Conservation (phyloP, 441 rosid genomes). For the Omphalea diandra region DNA sequence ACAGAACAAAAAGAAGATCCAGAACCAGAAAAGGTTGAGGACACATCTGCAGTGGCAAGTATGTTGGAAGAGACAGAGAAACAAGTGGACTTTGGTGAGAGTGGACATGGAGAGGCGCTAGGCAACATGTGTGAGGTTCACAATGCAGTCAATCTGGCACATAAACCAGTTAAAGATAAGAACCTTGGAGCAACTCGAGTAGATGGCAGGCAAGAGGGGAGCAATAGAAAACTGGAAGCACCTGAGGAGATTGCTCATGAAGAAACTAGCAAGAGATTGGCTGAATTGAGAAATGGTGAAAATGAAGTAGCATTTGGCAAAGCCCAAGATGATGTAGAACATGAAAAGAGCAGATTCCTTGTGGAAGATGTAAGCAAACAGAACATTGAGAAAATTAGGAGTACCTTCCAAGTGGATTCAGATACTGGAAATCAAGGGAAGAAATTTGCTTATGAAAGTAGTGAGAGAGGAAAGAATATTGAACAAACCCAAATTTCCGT, state of each 20-base stretch:
- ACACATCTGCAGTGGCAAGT: slow-evolving; percentile 19
- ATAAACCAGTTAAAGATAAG: slow-evolving; percentile 23
- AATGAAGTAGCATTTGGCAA: slow-evolving; percentile 31
- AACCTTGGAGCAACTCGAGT: slow-evolving; percentile 26
- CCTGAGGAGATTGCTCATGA: slow-evolving; percentile 30
- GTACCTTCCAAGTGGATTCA: slow-evolving; percentile 21
- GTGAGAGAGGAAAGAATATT: slow-evolving; percentile 30
- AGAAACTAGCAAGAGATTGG: slow-evolving; percentile 27
- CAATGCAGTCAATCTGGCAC: slow-evolving; percentile 16
- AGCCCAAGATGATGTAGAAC: slow-evolving; percentile 24
- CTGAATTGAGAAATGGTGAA: slow-evolving; percentile 26
- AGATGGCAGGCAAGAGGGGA: slow-evolving; percentile 30
- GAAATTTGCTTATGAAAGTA: slow-evolving; percentile 33
- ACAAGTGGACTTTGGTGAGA: slow-evolving; percentile 19
- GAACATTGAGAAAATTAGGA: slow-evolving; percentile 33
- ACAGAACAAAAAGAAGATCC: slow-evolving; percentile 22
- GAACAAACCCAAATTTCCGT: slow-evolving; percentile 27
- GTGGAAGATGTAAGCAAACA: slow-evolving; percentile 28
- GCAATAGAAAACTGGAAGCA: slow-evolving; percentile 26
- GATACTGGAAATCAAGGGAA: slow-evolving; percentile 35
- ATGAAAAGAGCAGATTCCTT: slow-evolving; percentile 17
- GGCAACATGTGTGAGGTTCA: slow-evolving; percentile 30
- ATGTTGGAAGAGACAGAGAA: slow-evolving; percentile 30
- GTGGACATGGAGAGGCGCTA: slow-evolving; percentile 29
- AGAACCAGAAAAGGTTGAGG: slow-evolving; percentile 28